These are phyloP conservation scores for Heracleum sosnowskyi DNA, from an alignment of 129 eudicot species.

Conservation along the genomic window DNA sequence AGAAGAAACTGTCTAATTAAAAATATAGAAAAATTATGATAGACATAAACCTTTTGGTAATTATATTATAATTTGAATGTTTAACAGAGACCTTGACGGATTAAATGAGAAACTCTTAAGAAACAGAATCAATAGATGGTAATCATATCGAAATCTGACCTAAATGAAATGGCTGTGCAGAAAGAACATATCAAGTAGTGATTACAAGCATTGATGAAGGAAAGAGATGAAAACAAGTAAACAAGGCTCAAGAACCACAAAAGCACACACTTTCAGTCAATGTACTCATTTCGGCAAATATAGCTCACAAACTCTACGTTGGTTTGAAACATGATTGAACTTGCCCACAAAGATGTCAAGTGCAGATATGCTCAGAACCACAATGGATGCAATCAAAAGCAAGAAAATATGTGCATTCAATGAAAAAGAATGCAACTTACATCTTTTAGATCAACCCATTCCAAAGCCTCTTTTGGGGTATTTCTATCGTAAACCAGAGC, in stretches of 20 bases:
- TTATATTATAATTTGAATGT: background rate
- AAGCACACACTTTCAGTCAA: background rate
- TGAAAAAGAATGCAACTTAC: constrained; percentile 23
- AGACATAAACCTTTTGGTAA: background rate
- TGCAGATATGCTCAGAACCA: background rate
- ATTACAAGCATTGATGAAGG: background rate
- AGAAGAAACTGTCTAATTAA: background rate
- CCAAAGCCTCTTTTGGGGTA: constrained; percentile 65
- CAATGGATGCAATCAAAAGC: background rate
- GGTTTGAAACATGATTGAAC: background rate
- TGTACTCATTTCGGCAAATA: background rate
- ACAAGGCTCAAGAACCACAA: background rate
- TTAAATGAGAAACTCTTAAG: background rate
- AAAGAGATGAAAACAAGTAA: background rate
- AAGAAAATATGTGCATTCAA: background rate
- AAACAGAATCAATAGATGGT: background rate
- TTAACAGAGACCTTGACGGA: background rate
- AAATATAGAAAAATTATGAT: too few species aligned
- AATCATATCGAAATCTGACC: background rate
- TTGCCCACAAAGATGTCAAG: background rate
- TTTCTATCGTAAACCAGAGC: constrained; percentile 60
- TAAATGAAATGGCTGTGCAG: background rate
- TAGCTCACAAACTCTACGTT: background rate
- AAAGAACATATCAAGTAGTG: background rate
- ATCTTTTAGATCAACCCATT: constrained; percentile 88